Evolutionary conservation across 495 filamentous ascomycete species (phyloP), one percentile per base, ranked within the genome.

Genomic region (Achaetomiella virescens): DNA sequence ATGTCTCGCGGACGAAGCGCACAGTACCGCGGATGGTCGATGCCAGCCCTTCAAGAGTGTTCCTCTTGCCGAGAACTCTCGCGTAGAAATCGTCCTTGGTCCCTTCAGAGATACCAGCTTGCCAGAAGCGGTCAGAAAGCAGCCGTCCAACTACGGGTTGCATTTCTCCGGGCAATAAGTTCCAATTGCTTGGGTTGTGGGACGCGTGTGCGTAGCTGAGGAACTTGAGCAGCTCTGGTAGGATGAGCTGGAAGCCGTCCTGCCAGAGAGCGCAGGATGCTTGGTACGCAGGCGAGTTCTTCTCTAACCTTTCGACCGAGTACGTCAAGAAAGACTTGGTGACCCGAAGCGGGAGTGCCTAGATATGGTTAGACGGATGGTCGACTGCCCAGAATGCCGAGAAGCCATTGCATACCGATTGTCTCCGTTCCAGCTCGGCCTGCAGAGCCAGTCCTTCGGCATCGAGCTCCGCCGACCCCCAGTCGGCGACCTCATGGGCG

Each of bases 71-170:
- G 10, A 86, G 84, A 29, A 99, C 91, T 40, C 86, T 81, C 40
- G 93, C 89, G 70, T 96, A 97, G 65, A 99, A 99, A 33, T 96
- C 90, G 49, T 97, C 93, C 61, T 90, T 87, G 61, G 87, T 97
- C 24, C 95, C 93, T 59, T 81, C 87, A 0, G 93, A 97, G 38
- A 99, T 99, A 15, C 93, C 93, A 15, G 92, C 88, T 79, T 99
- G 93, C 93, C 93, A 99, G 65, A 99, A 97, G 22, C 93, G 86
- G 72, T 99, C 93, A 1, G 90, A 95, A 17, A 99, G 73, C 44
- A 97, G 89, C 6, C 88, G 83, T 31, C 82, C 82, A 27, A 96
- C 85, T 15, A 96, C 82, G 11, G 76, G 73, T 54, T 80, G 84
- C 79, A 92, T 86, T 38, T 96, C 89, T 35, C 75, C 71, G 11